phyloP scores from a whole-genome alignment of 768 basidiomycete species.

The Lactarius trivialis region DNA sequence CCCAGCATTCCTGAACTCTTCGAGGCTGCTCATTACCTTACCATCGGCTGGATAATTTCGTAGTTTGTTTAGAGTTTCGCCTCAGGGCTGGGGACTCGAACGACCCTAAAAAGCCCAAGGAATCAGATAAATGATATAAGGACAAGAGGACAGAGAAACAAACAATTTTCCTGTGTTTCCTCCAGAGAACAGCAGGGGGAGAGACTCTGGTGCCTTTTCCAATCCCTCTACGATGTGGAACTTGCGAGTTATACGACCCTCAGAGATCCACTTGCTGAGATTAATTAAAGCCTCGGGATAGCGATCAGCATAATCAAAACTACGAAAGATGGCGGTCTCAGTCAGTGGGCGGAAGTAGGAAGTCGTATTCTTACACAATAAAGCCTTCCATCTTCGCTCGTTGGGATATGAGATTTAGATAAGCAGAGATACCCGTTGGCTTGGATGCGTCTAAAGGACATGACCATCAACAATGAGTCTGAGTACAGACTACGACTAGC shows the following conservation, averaged over 20 bases:
- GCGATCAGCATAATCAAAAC: slow-evolving; percentile 65
- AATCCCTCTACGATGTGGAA: slow-evolving; percentile 76
- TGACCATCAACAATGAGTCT: background rate
- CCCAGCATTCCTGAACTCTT: too few relatives aligned
- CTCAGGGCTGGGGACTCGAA: slow-evolving; percentile 43
- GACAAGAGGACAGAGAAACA: slow-evolving; percentile 16
- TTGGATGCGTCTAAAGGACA: slow-evolving; percentile 42
- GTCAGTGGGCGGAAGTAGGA: background rate
- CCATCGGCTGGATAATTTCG: background rate
- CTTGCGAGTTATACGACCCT: slow-evolving; percentile 70
- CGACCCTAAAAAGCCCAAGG: slow-evolving; percentile 37
- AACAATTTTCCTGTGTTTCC: slow-evolving; percentile 75
- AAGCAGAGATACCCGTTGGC: slow-evolving; percentile 62
- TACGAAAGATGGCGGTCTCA: slow-evolving; percentile 26
- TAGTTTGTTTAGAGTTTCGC: slow-evolving; percentile 3
- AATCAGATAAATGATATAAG: slow-evolving; percentile 1
- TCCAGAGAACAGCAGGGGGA: slow-evolving; percentile 67
- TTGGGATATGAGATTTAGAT: slow-evolving; percentile 63
- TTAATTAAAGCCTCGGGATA: slow-evolving; percentile 54
- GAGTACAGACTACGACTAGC: slow-evolving; percentile 23
- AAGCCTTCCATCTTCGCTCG: slow-evolving; percentile 82
- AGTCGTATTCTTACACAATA: slow-evolving; percentile 50
- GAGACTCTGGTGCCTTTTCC: slow-evolving; percentile 62
- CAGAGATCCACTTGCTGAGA: slow-evolving; percentile 48
- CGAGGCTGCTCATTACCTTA: too few relatives aligned